Evolutionary conservation across 257 asterid genomes (phyloP).

Genomic region (Lycium barbarum): DNA sequence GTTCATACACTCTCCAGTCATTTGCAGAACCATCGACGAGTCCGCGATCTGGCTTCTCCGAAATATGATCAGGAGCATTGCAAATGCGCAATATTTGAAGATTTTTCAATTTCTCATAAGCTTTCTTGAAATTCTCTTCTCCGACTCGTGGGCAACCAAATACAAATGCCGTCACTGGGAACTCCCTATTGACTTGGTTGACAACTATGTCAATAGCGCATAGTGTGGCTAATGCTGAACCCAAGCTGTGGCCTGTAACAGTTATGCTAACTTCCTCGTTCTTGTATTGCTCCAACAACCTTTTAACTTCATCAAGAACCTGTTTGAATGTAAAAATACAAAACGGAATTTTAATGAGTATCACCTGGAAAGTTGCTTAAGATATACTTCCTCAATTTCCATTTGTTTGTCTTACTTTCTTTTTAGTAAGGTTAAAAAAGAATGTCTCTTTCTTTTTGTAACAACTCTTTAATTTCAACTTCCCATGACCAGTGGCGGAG

Average conservation of each 20-base stretch:
- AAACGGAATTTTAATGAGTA: background rate
- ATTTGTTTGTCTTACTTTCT: too few relatives aligned
- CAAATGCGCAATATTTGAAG: constrained; percentile 55
- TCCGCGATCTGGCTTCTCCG: constrained; percentile 48
- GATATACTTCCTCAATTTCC: background rate
- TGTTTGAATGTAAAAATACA: constrained; percentile 23
- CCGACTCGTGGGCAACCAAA: constrained; percentile 82
- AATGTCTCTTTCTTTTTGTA: too few relatives aligned
- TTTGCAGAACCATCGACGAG: background rate
- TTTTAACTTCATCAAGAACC: constrained; percentile 69
- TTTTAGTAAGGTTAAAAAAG: too few relatives aligned
- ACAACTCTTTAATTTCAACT: too few relatives aligned
- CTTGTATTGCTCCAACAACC: constrained; percentile 65
- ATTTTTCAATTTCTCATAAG: constrained; percentile 27
- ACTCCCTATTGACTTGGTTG: constrained; percentile 62
- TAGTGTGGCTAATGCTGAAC: constrained; percentile 72
- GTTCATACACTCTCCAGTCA: constrained; percentile 43
- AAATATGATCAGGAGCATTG: constrained; percentile 61
- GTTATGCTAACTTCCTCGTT: constrained; percentile 75
- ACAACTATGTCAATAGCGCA: constrained; percentile 66
- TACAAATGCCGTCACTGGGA: constrained; percentile 68
- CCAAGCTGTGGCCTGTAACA: constrained; percentile 82
- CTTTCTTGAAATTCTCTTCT: constrained; percentile 43
- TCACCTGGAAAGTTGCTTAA: background rate
- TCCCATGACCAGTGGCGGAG: too few relatives aligned